Conservation (phyloP, 495 filamentous ascomycete species). For the Aspergillus olivimuriae region DNA sequence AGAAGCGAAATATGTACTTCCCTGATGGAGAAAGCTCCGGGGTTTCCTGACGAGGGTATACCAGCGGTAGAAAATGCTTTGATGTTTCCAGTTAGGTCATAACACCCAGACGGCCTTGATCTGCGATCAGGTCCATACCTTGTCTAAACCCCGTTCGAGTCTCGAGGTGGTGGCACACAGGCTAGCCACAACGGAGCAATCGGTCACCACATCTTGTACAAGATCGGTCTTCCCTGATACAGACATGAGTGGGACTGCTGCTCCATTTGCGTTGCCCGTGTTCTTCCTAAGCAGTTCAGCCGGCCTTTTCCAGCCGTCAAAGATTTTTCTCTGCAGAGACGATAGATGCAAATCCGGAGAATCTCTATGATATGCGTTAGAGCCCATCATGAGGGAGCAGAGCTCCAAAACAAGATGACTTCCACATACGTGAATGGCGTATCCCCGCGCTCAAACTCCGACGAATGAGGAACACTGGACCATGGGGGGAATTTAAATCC, state of each 20-base stretch:
- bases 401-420: not conserved
- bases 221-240: constrained; percentile 58
- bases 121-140: no score
- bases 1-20: constrained; percentile 84
- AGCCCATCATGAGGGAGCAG: not conserved
- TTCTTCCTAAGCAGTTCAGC: constrained; percentile 40
- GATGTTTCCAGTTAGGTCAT: constrained; percentile 14
- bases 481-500: constrained; percentile 79
- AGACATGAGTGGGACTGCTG: constrained; percentile 44
- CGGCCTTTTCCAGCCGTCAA: constrained; percentile 78
- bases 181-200: constrained; percentile 96
- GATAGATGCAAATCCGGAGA: constrained; percentile 63
- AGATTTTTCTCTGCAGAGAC: constrained; percentile 57
- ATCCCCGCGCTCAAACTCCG: constrained; percentile 44
- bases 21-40: constrained; percentile 66
- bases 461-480: constrained; percentile 48
- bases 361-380: constrained; percentile 55
- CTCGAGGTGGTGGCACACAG: constrained; percentile 76
- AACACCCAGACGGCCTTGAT: no score
- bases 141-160: constrained; percentile 50
- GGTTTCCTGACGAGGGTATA: constrained; percentile 61
- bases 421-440: constrained; percentile 49
- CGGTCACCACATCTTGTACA: constrained; percentile 87
- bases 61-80: constrained; percentile 59
- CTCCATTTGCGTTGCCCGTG: constrained; percentile 4